These are phyloP conservation scores for Geosmithia morbida DNA, from an alignment of 2,329 filamentous ascomycete genomes.

Conservation along the genomic window DNA sequence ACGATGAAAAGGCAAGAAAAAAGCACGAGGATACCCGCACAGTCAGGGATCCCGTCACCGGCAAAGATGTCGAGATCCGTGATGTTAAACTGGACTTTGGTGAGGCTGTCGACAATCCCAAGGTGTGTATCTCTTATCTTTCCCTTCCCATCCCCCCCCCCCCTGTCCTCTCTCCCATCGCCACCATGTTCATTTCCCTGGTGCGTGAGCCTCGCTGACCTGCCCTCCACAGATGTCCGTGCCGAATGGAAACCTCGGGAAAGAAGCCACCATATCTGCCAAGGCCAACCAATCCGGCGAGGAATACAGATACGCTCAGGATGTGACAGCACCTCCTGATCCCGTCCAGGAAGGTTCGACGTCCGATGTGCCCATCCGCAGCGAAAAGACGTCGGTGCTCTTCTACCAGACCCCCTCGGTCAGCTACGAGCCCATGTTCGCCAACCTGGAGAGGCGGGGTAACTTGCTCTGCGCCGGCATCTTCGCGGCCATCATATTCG, in stretches of 20 bases:
- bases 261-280: slow-evolving; percentile 57
- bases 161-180: not conserved
- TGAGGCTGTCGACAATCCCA: slow-evolving; percentile 56
- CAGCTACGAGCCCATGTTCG: slow-evolving; percentile 82
- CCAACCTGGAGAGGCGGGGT: slow-evolving; percentile 59
- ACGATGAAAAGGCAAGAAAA: slow-evolving; percentile 19
- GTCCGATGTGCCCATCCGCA: slow-evolving; percentile 87
- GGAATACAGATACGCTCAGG: slow-evolving; percentile 75
- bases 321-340: slow-evolving; percentile 81
- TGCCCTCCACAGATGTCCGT: slow-evolving; percentile 60
- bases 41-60: slow-evolving; percentile 82
- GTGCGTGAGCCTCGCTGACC: too few species aligned
- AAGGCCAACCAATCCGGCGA: slow-evolving; percentile 55
- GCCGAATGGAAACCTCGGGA: slow-evolving; percentile 78
- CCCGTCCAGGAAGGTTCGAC: slow-evolving; percentile 71
- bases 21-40: slow-evolving; percentile 34
- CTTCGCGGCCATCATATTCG: slow-evolving; percentile 56
- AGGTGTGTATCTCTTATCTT: slow-evolving; percentile 27
- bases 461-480: slow-evolving; percentile 56
- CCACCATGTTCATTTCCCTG: too few species aligned
- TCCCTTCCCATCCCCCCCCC: too few species aligned
- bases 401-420: slow-evolving; percentile 90
- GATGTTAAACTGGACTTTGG: slow-evolving; percentile 59
- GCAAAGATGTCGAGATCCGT: slow-evolving; percentile 72
- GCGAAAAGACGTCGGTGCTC: slow-evolving; percentile 90